Conservation (phyloP, 1,284 basidiomycete species). For the Heterobasidion occidentale region DNA sequence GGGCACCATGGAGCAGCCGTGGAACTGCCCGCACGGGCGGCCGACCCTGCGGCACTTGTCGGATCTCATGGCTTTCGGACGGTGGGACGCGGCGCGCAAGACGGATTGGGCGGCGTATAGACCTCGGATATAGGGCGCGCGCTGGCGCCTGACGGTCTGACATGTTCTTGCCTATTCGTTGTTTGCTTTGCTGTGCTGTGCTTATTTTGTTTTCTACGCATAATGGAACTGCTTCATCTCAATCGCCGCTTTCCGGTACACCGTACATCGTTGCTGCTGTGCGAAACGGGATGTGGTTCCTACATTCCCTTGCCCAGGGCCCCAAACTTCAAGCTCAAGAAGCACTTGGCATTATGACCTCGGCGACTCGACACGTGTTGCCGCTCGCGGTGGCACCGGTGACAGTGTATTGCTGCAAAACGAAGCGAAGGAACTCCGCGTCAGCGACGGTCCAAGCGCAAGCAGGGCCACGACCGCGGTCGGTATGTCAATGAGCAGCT, state of each 20-base stretch:
- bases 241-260: no score
- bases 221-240: no score
- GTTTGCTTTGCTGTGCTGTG: no score
- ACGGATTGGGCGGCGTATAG: constrained; percentile 12
- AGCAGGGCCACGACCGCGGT: background rate
- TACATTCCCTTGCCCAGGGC: no score
- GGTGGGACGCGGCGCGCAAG: background rate
- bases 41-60: constrained; percentile 91
- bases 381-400: background rate
- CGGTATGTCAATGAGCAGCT: background rate
- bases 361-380: background rate
- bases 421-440: background rate
- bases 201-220: no score
- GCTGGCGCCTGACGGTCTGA: no score
- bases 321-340: no score
- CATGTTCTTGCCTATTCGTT: no score
- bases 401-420: background rate
- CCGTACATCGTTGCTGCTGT: no score
- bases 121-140: no score
- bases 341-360: background rate
- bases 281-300: no score
- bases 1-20: constrained; percentile 95
- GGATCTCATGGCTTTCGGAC: constrained; percentile 23
- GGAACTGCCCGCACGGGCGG: constrained; percentile 95
- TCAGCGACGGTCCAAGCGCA: background rate